phyloP scores from a whole-genome alignment of 2,329 filamentous ascomycete species.

The Fusarium dimerum region DNA sequence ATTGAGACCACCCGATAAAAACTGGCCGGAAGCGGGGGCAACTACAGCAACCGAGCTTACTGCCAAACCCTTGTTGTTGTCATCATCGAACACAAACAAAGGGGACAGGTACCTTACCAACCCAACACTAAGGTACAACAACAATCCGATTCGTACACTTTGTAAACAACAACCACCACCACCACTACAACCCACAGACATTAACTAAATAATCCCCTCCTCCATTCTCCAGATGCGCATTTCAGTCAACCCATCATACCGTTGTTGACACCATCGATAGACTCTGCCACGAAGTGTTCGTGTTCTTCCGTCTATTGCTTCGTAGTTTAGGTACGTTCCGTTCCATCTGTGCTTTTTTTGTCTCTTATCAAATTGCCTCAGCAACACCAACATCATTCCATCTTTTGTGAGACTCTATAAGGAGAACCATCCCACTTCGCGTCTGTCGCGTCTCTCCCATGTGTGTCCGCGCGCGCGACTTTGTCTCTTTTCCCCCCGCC shows the following conservation, averaged over 20 bases:
- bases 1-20: not conserved
- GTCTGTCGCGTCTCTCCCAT: not conserved
- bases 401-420: slow-evolving; percentile 13
- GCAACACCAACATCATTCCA: slow-evolving; percentile 16
- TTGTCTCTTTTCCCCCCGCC: slow-evolving; percentile 5
- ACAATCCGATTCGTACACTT: not conserved
- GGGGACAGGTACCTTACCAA: too few relatives aligned
- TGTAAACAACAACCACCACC: not conserved
- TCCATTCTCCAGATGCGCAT: not conserved
- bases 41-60: not conserved
- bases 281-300: not conserved
- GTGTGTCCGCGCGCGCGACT: slow-evolving; percentile 4
- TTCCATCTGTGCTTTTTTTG: not conserved
- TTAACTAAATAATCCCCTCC: not conserved
- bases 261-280: not conserved
- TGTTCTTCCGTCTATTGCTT: not conserved
- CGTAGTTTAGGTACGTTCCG: not conserved
- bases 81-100: not conserved
- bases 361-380: not conserved
- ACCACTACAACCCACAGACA: not conserved
- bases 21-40: not conserved
- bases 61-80: not conserved
- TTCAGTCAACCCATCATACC: not conserved
- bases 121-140: not conserved
- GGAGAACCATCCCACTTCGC: slow-evolving; percentile 19